Evolutionary conservation across 2,329 filamentous ascomycete species (phyloP).

Genomic region (Fusarium sp.): DNA sequence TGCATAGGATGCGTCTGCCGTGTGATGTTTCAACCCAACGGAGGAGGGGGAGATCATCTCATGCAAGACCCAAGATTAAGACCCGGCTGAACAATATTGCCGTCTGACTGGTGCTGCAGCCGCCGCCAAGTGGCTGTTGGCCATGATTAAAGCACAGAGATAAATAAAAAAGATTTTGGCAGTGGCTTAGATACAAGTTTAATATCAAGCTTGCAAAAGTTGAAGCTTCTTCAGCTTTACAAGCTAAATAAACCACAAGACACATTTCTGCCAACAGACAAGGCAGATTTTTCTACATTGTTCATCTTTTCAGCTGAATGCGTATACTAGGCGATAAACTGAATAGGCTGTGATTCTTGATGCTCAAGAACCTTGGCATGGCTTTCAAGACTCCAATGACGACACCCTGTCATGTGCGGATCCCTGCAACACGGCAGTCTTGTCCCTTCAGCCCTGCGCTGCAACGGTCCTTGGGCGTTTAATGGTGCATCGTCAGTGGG

Average conservation of each 20-base stretch:
- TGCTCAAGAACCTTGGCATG: background rate
- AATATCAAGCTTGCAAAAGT: background rate
- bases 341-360: background rate
- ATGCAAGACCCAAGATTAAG: background rate
- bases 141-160: background rate
- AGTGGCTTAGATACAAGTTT: background rate
- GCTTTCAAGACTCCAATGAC: background rate
- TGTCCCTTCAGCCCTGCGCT: constrained; percentile 25
- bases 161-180: background rate
- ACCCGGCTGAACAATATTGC: background rate
- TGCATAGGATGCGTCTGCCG: background rate
- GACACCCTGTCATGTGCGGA: background rate
- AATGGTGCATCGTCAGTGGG: background rate
- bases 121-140: constrained; percentile 1
- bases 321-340: background rate
- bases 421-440: background rate
- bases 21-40: background rate
- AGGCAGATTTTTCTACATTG: background rate
- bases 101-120: constrained; percentile 13
- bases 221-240: background rate
- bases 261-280: background rate
- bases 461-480: constrained; percentile 4
- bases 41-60: background rate
- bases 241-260: background rate
- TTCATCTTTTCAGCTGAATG: background rate